Base-by-base conservation (phyloP, 805 yeast species). In the Zygoascus biomembranicola region DNA sequence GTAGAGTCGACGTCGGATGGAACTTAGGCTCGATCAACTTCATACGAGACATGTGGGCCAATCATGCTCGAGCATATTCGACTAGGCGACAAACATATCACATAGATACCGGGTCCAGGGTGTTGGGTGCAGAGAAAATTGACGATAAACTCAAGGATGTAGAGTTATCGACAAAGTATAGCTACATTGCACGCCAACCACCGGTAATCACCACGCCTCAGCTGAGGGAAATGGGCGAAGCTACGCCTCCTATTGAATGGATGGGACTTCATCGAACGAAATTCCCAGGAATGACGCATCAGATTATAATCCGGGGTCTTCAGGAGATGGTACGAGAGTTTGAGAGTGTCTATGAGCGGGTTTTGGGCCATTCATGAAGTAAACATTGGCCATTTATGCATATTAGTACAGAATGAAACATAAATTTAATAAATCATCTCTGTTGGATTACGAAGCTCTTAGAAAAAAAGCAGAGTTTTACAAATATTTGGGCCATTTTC, bases 161-260 rank as follows among this genome's bases (percentile, higher is more conserved):
- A 26, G 80, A 74, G 52, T 64, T 74, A 20, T 80, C 77, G 52
- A 67, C 71, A 31, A 47, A 57, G 43, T 62, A 55, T 50, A 52
- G 52, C n/a, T 89, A 89, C 61, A 61, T 74, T 32, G 80, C 98
- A 0, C 63, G 87, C 10, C 81, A 77, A 39, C 86, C 85, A 10
- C 96, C 97, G 0, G 73, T 79, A 6, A 89, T 94, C 39, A 95
- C 87, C 57, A 87, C 94, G 18, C 98, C 98, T 1, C 92, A 85
- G 60, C 73, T 94, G 63, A 82, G 82, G 63, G 98, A 94, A 63
- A 75, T 94, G 62, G 98, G 99, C 26, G 90, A 85, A 69, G 98
- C 97, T 1, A 94, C 99, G 0, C 99, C 99, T 0, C 99, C 99
- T 1, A 71, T 94, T 54, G 99, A 94, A 66, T 94, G 99, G 99